Base-by-base conservation (phyloP, 148 eudicot species). In the Selenicereus undatus region DNA sequence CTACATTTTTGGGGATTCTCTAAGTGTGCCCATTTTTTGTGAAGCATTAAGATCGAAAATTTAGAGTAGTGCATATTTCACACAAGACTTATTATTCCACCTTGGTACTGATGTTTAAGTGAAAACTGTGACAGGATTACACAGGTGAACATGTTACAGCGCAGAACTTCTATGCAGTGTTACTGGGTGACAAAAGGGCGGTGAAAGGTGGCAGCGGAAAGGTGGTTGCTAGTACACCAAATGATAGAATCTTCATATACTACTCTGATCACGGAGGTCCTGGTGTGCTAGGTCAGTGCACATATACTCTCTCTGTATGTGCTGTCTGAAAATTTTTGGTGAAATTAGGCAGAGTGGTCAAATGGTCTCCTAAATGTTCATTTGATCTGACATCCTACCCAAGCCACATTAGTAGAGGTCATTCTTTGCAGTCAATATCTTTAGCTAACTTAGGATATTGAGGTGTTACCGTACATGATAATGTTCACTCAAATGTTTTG, bases 261-360 rank as follows among this genome's bases (percentile, higher is more conserved):
- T 88, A 82, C 85, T 86, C 88, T 14, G 90, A 88, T 79, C 90
- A 88, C 60, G 90, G 90, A 32, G 90, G 90, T 69, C 90, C 90
- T 66, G 90, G 90, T 45, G 90, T 86, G 20, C 84, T 88, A 17
- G 88, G 90, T 88, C 1, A 62, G 86, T 83, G 17, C 35, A 26
- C 30, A 16, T 16, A 16, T 64, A 17, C 12, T 17, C 20, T 10
- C 17, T 74, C 10, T 48, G 14, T n/a, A 32, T 39, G 24, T 65
- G 30, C 66, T 60, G 7, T 56, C 24, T 18, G 4, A 62, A 39
- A 42, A n/a, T 20, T 1, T 11, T 0, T n/a, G 51, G 14, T 29
- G 5, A 52, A 1, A 39, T 6, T 75, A 13, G 48, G 24, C 26
- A 71, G n/a, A 60, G n/a, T 51, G 35, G 48, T 50, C 22, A 8